A percentile compares a stretch with the other conserved stretches of the same genome.
Evolutionary conservation across 2,329 filamentous ascomycete species (phyloP).

Genomic region (Pestalotiopsis fici): DNA sequence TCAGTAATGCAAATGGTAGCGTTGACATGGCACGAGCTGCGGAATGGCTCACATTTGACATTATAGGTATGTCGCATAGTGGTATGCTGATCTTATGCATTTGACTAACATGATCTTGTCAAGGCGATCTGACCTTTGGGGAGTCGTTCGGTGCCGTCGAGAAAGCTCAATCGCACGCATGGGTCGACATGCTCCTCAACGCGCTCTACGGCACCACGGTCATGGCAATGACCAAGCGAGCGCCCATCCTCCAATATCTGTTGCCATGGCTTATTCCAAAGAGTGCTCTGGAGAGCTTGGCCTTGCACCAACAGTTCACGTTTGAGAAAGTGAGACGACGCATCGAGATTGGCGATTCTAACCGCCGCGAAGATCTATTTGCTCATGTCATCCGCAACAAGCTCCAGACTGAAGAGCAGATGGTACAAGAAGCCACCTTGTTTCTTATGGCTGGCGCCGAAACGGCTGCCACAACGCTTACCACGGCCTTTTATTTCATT

Average conservation of each 20-base stretch:
- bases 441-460: conserved; percentile 19
- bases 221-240: conserved; percentile 13
- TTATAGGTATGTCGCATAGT: conserved; percentile 13
- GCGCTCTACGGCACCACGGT: conserved; percentile 10
- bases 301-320: conserved; percentile 12
- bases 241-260: conserved; percentile 12
- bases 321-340: conserved; percentile 15
- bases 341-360: conserved; percentile 15
- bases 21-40: conserved; percentile 19
- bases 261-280: background rate
- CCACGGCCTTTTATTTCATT: conserved; percentile 13
- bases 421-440: conserved; percentile 12
- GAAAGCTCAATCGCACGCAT: conserved; percentile 12
- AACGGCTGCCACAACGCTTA: conserved; percentile 18
- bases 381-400: conserved; percentile 12
- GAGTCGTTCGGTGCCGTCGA: conserved; percentile 19
- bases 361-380: conserved; percentile 16
- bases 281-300: conserved; percentile 2
- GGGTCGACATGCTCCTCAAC: conserved; percentile 17
- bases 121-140: conserved; percentile 18
- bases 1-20: background rate
- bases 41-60: conserved; percentile 25
- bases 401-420: conserved; percentile 9
- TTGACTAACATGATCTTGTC: background rate
- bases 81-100: background rate